These are phyloP conservation scores for Mycosphaerella arachidis DNA, from an alignment of 2,329 filamentous ascomycete genomes.

Conservation along the genomic window DNA sequence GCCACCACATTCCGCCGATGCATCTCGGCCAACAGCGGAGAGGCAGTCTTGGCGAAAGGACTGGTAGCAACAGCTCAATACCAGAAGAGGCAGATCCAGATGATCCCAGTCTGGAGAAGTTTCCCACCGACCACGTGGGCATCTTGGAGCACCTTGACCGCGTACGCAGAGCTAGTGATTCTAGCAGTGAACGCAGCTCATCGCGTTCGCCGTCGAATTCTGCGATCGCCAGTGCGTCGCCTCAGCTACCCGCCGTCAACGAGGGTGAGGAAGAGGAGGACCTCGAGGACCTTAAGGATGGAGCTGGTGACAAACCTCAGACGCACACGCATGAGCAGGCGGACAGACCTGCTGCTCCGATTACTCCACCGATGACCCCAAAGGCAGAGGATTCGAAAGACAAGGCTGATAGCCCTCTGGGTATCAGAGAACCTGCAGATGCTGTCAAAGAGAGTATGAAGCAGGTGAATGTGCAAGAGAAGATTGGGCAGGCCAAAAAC, in stretches of 20 bases:
- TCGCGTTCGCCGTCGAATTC: slow-evolving; percentile 8
- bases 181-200: background rate
- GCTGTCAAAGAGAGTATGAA: background rate
- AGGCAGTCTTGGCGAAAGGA: slow-evolving; percentile 8
- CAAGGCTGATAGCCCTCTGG: background rate
- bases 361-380: slow-evolving; percentile 34
- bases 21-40: background rate
- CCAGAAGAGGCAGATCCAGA: slow-evolving; percentile 27
- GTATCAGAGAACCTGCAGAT: background rate
- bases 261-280: slow-evolving; percentile 26
- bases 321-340: slow-evolving; percentile 9
- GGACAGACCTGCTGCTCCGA: slow-evolving; percentile 22
- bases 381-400: slow-evolving; percentile 21
- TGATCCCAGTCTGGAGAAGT: slow-evolving; percentile 30
- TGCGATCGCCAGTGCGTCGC: slow-evolving; percentile 13
- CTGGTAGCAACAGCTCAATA: slow-evolving; percentile 15
- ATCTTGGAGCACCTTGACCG: slow-evolving; percentile 33
- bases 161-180: slow-evolving; percentile 20
- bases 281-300: slow-evolving; percentile 5
- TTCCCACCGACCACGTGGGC: slow-evolving; percentile 33
- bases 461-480: background rate
- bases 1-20: background rate
- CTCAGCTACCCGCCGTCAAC: slow-evolving; percentile 26
- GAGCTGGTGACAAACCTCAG: slow-evolving; percentile 5
- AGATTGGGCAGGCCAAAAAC: background rate